Conservation (phyloP, 2,329 filamentous ascomycete species). For the Cladosporium sp. region DNA sequence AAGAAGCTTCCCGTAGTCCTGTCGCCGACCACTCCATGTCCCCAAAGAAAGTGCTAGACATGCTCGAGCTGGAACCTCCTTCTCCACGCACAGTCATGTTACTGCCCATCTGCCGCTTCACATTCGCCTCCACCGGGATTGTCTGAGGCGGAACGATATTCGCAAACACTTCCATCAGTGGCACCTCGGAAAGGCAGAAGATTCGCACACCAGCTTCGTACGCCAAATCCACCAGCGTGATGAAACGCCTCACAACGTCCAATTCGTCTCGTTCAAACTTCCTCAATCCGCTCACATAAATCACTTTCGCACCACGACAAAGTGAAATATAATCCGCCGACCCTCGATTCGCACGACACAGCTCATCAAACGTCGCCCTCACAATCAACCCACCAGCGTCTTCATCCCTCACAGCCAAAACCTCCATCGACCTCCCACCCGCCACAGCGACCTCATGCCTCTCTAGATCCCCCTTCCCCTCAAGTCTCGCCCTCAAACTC, state of each 20-base stretch:
- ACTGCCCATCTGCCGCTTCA: slow-evolving; percentile 20
- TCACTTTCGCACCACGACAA: slow-evolving; percentile 24
- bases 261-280: slow-evolving; percentile 51
- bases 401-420: not conserved
- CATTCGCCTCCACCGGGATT: slow-evolving; percentile 23
- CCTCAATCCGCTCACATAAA: slow-evolving; percentile 29
- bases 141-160: slow-evolving; percentile 29
- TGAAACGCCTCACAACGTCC: slow-evolving; percentile 69
- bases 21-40: slow-evolving; percentile 36
- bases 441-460: not conserved
- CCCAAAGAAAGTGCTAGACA: slow-evolving; percentile 36
- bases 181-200: slow-evolving; percentile 40
- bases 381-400: not conserved
- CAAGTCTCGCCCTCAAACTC: not conserved
- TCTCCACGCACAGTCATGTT: slow-evolving; percentile 32
- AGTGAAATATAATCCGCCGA: slow-evolving; percentile 80
- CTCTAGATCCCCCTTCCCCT: not conserved
- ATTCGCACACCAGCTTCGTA: slow-evolving; percentile 76
- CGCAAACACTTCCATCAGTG: slow-evolving; percentile 30
- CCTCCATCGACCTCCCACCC: not conserved
- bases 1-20: slow-evolving; percentile 30
- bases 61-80: slow-evolving; percentile 32
- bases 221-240: slow-evolving; percentile 73
- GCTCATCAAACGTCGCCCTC: slow-evolving; percentile 60
- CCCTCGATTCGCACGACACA: slow-evolving; percentile 66